Base-by-base conservation (phyloP, 2,329 filamentous ascomycete species). In the Pseudogymnoascus sp. region DNA sequence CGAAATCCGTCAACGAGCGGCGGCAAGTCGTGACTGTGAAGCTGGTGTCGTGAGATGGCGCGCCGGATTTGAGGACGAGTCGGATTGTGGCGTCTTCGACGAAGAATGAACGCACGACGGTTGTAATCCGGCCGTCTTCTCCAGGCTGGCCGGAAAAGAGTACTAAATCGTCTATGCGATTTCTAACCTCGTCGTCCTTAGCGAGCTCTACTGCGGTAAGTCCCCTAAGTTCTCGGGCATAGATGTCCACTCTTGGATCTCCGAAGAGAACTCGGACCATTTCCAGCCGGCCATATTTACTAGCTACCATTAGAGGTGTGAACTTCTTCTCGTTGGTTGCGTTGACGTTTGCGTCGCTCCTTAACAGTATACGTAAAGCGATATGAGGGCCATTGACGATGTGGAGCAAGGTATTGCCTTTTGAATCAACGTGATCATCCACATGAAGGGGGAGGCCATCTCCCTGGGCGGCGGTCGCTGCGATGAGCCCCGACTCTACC, bases 111-210 rank as follows among this genome's bases (percentile, higher is more conserved):
- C 95, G 85, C 0, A 99, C 95, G 0, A 97, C 93, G 1, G 91
- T 91, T 0, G 95, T 97, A 21, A 93, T 93, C 23, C 93, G 86
- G 3, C 88, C 88, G 68, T 96, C 91, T 9, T 83, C 80, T 10
- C 85, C 87, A 4, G 89, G 81, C 1, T 84, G 80, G 73, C 87
- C 86, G 19, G 90, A 89, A 67, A 99, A 88, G 9, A 99, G 78
- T 1, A 93, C 88, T 66, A 99, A 80, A 73, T 99, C 95, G 72
- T 99, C 95, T 67, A 99, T 97, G 69, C 91, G 88, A 76, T 97
- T 99, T 40, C 95, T 86, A 26, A 99, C 90, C 69, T 99, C 95
- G 72, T 99, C 95, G 70, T 99, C 96, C 74, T 99, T 99, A 60
- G 96, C 95, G 56, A 99, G 82, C 75, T 99, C 95, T 6, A 97